These are phyloP conservation scores for Vigna unguiculata DNA, from an alignment of 306 rosid genomes.

Conservation along the genomic window DNA sequence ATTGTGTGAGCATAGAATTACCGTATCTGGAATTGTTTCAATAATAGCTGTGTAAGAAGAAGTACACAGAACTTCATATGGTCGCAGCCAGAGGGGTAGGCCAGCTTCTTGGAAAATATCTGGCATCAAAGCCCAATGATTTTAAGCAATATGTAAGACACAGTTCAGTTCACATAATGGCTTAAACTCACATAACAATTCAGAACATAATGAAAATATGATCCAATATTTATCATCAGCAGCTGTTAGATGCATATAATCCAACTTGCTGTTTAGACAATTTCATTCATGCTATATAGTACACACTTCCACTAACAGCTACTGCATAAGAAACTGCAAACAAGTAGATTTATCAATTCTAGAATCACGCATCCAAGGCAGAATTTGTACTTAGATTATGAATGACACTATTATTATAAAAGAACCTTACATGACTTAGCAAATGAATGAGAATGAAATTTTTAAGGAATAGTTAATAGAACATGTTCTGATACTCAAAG, in stretches of 20 bases:
- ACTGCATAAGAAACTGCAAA: slow-evolving; percentile 15
- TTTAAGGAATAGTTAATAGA: background rate
- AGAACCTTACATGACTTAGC: background rate
- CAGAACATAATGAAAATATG: slow-evolving; percentile 24
- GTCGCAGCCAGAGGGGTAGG: slow-evolving; percentile 98
- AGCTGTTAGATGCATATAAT: background rate
- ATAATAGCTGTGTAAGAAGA: slow-evolving; percentile 96
- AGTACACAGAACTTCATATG: slow-evolving; percentile 95
- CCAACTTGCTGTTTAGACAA: slow-evolving; percentile 34
- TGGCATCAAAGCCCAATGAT: slow-evolving; percentile 61
- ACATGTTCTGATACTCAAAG: slow-evolving; percentile 5
- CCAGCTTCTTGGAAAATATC: slow-evolving; percentile 99
- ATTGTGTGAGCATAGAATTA: slow-evolving; percentile 49
- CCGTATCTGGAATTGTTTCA: slow-evolving; percentile 99
- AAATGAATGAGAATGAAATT: slow-evolving; percentile 14
- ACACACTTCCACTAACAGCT: slow-evolving; percentile 17
- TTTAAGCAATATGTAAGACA: slow-evolving; percentile 46
- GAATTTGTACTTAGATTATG: slow-evolving; percentile 3
- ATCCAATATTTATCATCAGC: slow-evolving; percentile 2
- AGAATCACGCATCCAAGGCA: background rate
- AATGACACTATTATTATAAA: background rate
- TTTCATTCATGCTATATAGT: slow-evolving; percentile 17
- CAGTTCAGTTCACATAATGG: slow-evolving; percentile 32
- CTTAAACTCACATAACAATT: slow-evolving; percentile 35
- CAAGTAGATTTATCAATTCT: slow-evolving; percentile 17